Evolutionary conservation across 345 rosid species (phyloP).

Genomic region (Heritiera fomes): DNA sequence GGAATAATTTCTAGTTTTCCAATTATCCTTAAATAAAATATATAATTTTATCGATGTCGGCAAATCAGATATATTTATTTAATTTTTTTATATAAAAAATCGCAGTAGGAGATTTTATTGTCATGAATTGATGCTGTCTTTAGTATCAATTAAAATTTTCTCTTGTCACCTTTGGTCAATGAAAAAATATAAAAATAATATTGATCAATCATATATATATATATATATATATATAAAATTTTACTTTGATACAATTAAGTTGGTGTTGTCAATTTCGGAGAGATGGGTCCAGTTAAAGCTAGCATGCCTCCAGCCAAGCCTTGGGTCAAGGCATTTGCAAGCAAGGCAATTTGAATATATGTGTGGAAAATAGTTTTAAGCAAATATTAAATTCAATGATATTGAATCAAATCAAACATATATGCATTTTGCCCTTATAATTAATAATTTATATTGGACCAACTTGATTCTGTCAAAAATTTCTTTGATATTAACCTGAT

Average conservation of each 20-base stretch:
- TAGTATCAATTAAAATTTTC: too few species aligned
- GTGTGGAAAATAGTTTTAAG: background rate
- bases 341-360: background rate
- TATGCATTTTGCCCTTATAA: background rate
- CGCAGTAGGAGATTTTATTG: too few species aligned
- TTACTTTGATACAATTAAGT: too few species aligned
- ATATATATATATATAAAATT: too few species aligned
- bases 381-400: background rate
- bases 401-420: background rate
- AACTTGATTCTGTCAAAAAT: background rate
- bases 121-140: too few species aligned
- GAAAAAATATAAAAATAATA: too few species aligned
- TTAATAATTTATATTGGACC: too few species aligned
- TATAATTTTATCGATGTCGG: background rate
- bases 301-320: background rate
- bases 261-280: background rate
- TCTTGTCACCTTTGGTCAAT: too few species aligned
- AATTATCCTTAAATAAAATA: too few species aligned
- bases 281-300: background rate
- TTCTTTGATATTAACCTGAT: background rate
- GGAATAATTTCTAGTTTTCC: too few species aligned
- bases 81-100: too few species aligned
- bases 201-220: too few species aligned
- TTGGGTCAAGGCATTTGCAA: background rate
- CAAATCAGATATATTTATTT: background rate